phyloP scores from a whole-genome alignment of 2,329 filamentous ascomycete genomes.

The Colletotrichum sp. region DNA sequence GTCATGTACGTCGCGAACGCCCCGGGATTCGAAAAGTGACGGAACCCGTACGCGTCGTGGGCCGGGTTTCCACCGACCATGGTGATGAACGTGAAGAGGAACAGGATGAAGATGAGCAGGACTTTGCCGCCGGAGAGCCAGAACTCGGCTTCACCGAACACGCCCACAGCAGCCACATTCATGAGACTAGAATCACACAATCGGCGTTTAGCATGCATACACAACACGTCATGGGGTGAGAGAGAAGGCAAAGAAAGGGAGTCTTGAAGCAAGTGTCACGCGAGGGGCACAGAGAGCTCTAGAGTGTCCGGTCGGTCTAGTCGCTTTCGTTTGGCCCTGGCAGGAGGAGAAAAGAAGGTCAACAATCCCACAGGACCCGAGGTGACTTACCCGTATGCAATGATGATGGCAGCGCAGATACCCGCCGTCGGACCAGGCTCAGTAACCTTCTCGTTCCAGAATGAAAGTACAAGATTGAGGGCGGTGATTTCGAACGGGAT shows the following conservation, averaged over 20 bases:
- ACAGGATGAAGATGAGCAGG: slow-evolving; percentile 64
- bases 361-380: neutral
- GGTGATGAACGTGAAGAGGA: slow-evolving; percentile 61
- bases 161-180: slow-evolving; percentile 21
- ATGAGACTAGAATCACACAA: slow-evolving; percentile 22
- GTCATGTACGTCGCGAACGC: slow-evolving; percentile 18
- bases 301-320: neutral
- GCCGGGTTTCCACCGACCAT: slow-evolving; percentile 32
- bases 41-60: slow-evolving; percentile 27
- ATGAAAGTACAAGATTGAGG: slow-evolving; percentile 27
- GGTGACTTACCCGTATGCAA: slow-evolving; percentile 19
- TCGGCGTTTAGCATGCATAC: slow-evolving; percentile 19
- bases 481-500: slow-evolving; percentile 33
- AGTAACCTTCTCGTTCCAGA: slow-evolving; percentile 25
- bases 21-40: slow-evolving; percentile 22
- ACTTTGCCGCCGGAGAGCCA: slow-evolving; percentile 62
- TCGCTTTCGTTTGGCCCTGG: neutral
- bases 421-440: slow-evolving; percentile 23
- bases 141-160: slow-evolving; percentile 63
- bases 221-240: neutral
- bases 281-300: slow-evolving; percentile 4
- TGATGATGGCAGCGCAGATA: slow-evolving; percentile 24
- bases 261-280: neutral
- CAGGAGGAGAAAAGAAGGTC: neutral
- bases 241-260: neutral